A percentile compares a stretch with the other conserved stretches of the same genome.
Evolutionary conservation across 306 rosid species (phyloP).

Genomic region (Coriaria nepalensis): DNA sequence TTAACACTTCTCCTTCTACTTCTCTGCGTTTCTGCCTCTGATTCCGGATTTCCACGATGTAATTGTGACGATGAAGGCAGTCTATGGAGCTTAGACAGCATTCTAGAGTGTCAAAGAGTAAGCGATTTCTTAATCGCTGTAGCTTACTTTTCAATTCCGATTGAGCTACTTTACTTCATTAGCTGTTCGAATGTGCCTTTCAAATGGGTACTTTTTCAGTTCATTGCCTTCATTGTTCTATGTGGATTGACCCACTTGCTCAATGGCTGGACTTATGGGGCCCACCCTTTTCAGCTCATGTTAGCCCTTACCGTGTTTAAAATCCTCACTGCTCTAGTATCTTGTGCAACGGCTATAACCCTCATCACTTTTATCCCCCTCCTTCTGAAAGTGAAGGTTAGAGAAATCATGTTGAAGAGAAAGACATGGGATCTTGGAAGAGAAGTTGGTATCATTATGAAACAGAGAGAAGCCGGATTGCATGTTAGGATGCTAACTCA

Average conservation of each 20-base stretch:
- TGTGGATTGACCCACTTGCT: slow-evolving; percentile 95
- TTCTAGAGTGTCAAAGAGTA: no score
- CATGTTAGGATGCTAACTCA: slow-evolving; percentile 98
- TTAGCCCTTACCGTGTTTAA: slow-evolving; percentile 71
- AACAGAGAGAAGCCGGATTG: slow-evolving; percentile 84
- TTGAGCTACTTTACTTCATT: slow-evolving; percentile 86
- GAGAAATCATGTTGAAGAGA: slow-evolving; percentile 59
- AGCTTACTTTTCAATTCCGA: slow-evolving; percentile 90
- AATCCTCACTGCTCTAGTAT: slow-evolving; percentile 70
- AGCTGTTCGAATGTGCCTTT: slow-evolving; percentile 83
- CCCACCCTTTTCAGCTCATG: slow-evolving; percentile 69
- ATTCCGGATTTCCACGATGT: no score
- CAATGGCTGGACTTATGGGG: slow-evolving; percentile 72
- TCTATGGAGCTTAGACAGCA: no score
- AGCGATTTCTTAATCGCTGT: slow-evolving; percentile 59
- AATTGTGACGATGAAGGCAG: no score
- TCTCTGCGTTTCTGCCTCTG: no score
- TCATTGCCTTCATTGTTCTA: slow-evolving; percentile 89
- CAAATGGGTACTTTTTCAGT: slow-evolving; percentile 97
- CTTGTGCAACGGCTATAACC: slow-evolving; percentile 86
- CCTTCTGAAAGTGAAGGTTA: slow-evolving; percentile 70
- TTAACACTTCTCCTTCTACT: no score
- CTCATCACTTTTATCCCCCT: slow-evolving; percentile 93
- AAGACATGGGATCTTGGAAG: slow-evolving; percentile 87
- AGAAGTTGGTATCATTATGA: slow-evolving; percentile 89